These are phyloP conservation scores for Colletotrichum noveboracense DNA, from an alignment of 2,329 filamentous ascomycete genomes.

Conservation along the genomic window DNA sequence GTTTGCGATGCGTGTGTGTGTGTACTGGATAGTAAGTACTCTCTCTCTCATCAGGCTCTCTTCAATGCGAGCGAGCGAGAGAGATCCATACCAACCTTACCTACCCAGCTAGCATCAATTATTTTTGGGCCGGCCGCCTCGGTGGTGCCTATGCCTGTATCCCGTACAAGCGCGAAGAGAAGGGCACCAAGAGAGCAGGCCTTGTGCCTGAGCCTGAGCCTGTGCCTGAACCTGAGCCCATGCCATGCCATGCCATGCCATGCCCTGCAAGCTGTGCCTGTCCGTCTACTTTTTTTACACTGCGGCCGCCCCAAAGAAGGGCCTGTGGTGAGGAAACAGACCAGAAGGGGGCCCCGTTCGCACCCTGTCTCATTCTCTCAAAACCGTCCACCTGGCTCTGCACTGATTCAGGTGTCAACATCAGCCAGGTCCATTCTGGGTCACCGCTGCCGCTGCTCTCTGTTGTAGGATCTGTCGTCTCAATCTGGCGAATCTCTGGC, in stretches of 20 bases:
- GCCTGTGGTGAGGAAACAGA: neutral
- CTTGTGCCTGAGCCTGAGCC: neutral
- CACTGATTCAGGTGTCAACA: conserved; percentile 14
- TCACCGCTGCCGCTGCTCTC: neutral
- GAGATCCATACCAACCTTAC: neutral
- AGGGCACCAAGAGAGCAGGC: neutral
- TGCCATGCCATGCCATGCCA: neutral
- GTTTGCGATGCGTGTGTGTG: neutral
- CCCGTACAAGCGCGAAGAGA: neutral
- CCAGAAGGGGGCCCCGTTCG: neutral
- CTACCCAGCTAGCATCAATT: neutral
- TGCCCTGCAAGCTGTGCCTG: neutral
- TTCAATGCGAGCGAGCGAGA: neutral
- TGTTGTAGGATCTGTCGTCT: conserved; percentile 12
- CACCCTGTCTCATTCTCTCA: conserved; percentile 12
- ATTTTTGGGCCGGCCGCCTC: neutral
- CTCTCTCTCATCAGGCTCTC: neutral
- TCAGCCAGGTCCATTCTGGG: conserved; percentile 3
- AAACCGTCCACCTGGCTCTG: conserved; percentile 9
- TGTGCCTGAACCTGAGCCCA: conserved; percentile 9
- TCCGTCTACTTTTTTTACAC: neutral
- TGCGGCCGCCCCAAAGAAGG: conserved; percentile 2
- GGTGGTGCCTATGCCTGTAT: neutral
- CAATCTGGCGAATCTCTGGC: conserved; percentile 22
- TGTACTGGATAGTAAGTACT: neutral